Base-by-base conservation (phyloP, 2,329 filamentous ascomycete genomes). In the Pseudogymnoascus sp. region DNA sequence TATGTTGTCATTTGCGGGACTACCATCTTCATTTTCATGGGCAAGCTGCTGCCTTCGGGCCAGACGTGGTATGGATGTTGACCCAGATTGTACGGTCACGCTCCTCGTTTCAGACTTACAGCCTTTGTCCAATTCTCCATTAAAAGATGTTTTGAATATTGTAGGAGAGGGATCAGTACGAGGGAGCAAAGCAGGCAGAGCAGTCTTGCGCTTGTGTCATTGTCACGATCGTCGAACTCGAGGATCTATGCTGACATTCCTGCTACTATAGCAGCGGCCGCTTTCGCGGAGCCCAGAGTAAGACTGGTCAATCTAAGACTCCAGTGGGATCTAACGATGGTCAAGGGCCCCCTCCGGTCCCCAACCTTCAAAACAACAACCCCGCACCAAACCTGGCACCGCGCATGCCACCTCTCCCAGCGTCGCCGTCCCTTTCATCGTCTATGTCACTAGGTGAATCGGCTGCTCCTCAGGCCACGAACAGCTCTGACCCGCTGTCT, bases 361-460 rank as follows among this genome's bases (percentile, higher is more conserved):
- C 69, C 64, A 68, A 75, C 65, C 75, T 79, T 61, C 81, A 82
- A 72, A 78, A 77, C 68, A 81, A 76, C 72, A 80, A 83, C 68
- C 80, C 81, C 37, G 80, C 83, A 37, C 74, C 78, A 61, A 83
- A 74, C 70, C 71, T 83, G 67, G 81, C 83, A 65, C 83, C 84
- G 45, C 83, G 81, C 73, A 81, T 87, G 51, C 84, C 85, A 66
- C 85, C 85, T 65, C 77, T 88, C 69, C 83, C 83, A 60, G 85
- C 80, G 72, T 87, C 86, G 65, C 85, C 86, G 64, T 86, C 85
- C 48, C 80, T 89, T 64, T 80, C 85, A 65, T 83, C 86, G 73
- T 86, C 84, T 66, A 87, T 91, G 77, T 85, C 87, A 61, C 85
- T 89, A 79, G 87, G 90, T 71, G 82, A 87, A 71, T 77, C 82